A percentile compares a stretch with the other conserved stretches of the same genome.
These are phyloP conservation scores for Amanita muscaria DNA, from an alignment of 768 basidiomycete species.

Conservation along the genomic window DNA sequence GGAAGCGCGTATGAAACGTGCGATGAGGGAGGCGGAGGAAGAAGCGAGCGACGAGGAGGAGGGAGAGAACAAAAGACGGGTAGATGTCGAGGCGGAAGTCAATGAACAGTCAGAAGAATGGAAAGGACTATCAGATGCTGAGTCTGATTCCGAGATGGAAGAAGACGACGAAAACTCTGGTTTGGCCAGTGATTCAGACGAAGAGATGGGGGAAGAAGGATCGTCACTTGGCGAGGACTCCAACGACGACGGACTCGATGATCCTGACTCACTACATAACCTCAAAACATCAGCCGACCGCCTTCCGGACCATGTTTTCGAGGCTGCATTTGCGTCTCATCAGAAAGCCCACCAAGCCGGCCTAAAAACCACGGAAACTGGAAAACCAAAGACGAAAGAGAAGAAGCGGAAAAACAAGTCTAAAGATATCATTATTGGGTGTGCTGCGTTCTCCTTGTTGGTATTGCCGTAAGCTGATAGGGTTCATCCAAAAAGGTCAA, in stretches of 20 bases:
- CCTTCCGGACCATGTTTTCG: conserved; percentile 7
- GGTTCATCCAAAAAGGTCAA: background rate
- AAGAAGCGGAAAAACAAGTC: background rate
- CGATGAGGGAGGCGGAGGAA: conserved; percentile 4
- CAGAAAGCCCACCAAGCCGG: background rate
- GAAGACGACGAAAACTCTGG: background rate
- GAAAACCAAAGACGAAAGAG: background rate
- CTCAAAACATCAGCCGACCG: background rate
- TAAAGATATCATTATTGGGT: conserved; percentile 7
- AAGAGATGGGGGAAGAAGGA: background rate
- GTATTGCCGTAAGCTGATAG: background rate
- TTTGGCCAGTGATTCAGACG: background rate
- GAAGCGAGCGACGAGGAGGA: background rate
- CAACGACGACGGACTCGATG: background rate
- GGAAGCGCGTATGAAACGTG: conserved; percentile 4
- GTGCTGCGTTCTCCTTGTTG: background rate
- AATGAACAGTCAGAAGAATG: background rate
- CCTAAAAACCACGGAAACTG: background rate
- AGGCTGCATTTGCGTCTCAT: conserved; percentile 4
- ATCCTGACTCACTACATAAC: no score
- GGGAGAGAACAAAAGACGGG: background rate
- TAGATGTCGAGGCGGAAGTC: background rate
- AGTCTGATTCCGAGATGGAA: background rate
- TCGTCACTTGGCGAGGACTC: background rate
- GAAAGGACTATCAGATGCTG: background rate